These are phyloP conservation scores for Verticillium albo-atrum DNA, from an alignment of 2,329 filamentous ascomycete genomes.

Conservation along the genomic window DNA sequence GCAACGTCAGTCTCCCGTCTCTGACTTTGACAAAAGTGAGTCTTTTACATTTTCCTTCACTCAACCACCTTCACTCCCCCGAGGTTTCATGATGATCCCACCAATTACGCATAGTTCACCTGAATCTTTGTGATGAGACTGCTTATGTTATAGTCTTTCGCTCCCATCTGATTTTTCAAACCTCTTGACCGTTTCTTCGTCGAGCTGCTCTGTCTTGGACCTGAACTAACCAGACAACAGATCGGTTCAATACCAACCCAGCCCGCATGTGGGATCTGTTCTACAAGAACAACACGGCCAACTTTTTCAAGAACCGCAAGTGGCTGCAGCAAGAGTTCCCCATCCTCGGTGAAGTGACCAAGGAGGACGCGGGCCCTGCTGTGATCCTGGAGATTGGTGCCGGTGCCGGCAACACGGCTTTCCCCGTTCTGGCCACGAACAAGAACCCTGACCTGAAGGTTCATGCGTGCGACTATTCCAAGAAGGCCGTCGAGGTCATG, in stretches of 20 bases:
- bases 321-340: slow-evolving; percentile 97
- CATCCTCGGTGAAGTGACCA: slow-evolving; percentile 71
- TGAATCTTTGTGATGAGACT: slow-evolving; percentile 53
- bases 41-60: slow-evolving; percentile 14
- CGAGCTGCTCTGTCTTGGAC: not conserved
- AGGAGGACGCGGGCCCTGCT: slow-evolving; percentile 62
- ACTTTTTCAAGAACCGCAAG: slow-evolving; percentile 98
- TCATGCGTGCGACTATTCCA: slow-evolving; percentile 94
- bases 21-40: slow-evolving; percentile 84
- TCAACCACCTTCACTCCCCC: slow-evolving; percentile 12
- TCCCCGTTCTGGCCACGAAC: slow-evolving; percentile 82
- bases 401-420: slow-evolving; percentile 93
- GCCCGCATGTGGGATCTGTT: slow-evolving; percentile 98
- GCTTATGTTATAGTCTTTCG: slow-evolving; percentile 59
- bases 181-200: not conserved
- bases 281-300: slow-evolving; percentile 94
- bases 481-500: slow-evolving; percentile 92
- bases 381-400: slow-evolving; percentile 87
- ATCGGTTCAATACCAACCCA: slow-evolving; percentile 82
- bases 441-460: slow-evolving; percentile 77
- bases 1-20: slow-evolving; percentile 82
- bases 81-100: slow-evolving; percentile 20
- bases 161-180: slow-evolving; percentile 61
- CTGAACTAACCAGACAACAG: slow-evolving; percentile 41
- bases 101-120: slow-evolving; percentile 55